Evolutionary conservation across 305 asterid genomes (phyloP), one percentile per base, ranked within the genome.

Genomic region (Fraxinus angustifolia): DNA sequence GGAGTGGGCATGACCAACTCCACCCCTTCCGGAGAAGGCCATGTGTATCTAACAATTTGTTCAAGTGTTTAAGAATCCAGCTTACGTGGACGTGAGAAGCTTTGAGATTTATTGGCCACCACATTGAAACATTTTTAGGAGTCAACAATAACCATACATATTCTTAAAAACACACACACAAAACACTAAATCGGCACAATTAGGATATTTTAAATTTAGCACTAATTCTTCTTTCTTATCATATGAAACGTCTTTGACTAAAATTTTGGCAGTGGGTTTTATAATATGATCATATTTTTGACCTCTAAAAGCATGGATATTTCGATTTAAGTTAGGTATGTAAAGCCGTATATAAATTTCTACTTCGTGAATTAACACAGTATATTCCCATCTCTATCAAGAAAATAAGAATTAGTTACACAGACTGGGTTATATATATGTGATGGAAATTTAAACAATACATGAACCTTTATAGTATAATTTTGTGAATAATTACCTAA

Each of bases 231-330:
- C 23, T 40, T 50, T 58, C 8, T 17, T 58, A 26, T 80, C 70
- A 3, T 42, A 35, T 35, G 86, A 78, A 72, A 35, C 88, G 86
- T 86, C 86, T 86, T 83, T 86, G 88, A 86, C 88, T 86, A 83
- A 76, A 83, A 7, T 56, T 35, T 34, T 31, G 36, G 77, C 42
- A 78, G 40, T n/a, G 23, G 48, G 50, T 65, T 60, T 78, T 78
- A 78, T n/a, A 21, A 28, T 38, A 68, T 38, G 17, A 14, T 36
- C 68, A n/a, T 65, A 71, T 75, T 79, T 48, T 79, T 82, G 58
- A 68, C 78, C 45, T 48, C 33, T 10, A 79, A 71, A 35, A 76
- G 56, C 78, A 85, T 82, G 80, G 84, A 78, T 85, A 82, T 71
- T 71, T 82, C 4, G 38, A 30, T 74, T 72, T 42, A 73, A 40